phyloP scores from a whole-genome alignment of 2,329 filamentous ascomycete species.

The Pyrenochaeta sp. region DNA sequence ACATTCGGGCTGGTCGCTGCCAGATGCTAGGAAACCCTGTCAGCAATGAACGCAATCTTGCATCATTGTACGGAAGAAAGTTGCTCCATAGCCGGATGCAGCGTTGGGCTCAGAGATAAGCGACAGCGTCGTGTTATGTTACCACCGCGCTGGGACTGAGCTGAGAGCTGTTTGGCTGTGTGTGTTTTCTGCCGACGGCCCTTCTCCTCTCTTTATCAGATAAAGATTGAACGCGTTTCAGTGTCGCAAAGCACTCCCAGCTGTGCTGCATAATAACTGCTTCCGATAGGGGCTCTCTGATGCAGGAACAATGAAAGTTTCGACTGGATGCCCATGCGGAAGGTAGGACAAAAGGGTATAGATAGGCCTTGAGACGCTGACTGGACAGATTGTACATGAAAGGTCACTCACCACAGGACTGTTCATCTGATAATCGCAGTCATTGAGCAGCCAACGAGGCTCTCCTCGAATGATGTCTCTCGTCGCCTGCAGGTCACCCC shows the following conservation, averaged over 20 bases:
- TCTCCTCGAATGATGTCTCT: slow-evolving; percentile 73
- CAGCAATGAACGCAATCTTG: slow-evolving; percentile 42
- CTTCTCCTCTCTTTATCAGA: slow-evolving; percentile 35
- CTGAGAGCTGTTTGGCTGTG: slow-evolving; percentile 35
- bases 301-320: slow-evolving; percentile 18
- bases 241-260: slow-evolving; percentile 25
- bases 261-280: slow-evolving; percentile 18
- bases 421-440: slow-evolving; percentile 82
- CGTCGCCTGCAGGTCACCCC: slow-evolving; percentile 72
- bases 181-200: slow-evolving; percentile 36
- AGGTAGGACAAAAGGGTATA: slow-evolving; percentile 22
- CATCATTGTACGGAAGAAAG: slow-evolving; percentile 33
- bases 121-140: slow-evolving; percentile 27
- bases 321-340: slow-evolving; percentile 10
- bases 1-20: slow-evolving; percentile 65
- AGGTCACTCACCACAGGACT: slow-evolving; percentile 61
- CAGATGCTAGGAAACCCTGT: slow-evolving; percentile 58
- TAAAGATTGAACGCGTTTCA: slow-evolving; percentile 31
- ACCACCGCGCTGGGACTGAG: slow-evolving; percentile 29
- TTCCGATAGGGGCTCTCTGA: slow-evolving; percentile 39
- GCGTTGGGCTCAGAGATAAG: slow-evolving; percentile 41
- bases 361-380: slow-evolving; percentile 36
- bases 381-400: slow-evolving; percentile 20
- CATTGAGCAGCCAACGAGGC: slow-evolving; percentile 73
- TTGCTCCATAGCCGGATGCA: slow-evolving; percentile 34